Evolutionary conservation across 352 stramenopile species (phyloP).

Genomic region (Phytophthora brassicae): DNA sequence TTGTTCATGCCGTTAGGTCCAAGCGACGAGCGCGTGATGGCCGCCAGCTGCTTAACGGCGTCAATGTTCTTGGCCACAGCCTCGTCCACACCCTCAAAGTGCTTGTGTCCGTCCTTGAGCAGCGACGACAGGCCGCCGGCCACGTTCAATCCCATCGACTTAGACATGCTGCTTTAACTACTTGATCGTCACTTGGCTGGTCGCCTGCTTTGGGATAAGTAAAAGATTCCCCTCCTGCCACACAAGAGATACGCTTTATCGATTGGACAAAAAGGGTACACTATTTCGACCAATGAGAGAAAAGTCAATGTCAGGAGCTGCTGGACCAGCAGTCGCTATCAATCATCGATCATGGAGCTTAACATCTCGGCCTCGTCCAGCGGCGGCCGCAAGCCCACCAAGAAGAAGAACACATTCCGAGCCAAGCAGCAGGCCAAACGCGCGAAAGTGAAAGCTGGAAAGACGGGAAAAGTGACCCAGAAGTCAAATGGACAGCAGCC

Average conservation of each 20-base stretch:
- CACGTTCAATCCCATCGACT: constrained; percentile 96
- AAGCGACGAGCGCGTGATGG: constrained; percentile 97
- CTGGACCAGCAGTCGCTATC: constrained; percentile 15
- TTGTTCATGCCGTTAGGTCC: constrained; percentile 99
- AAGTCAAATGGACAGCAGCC: constrained; percentile 6
- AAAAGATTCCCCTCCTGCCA: constrained; percentile 36
- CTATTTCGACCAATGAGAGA: constrained; percentile 22
- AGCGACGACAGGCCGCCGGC: constrained; percentile 96
- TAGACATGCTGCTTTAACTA: constrained; percentile 60
- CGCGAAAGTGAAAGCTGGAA: constrained; percentile 35
- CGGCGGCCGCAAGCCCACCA: constrained; percentile 36
- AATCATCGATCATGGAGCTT: constrained; percentile 48
- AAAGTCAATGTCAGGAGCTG: background rate
- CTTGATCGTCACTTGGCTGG: constrained; percentile 8
- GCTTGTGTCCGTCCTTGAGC: constrained; percentile 98
- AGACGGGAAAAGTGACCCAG: constrained; percentile 15
- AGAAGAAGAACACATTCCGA: constrained; percentile 83
- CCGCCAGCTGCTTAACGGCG: constrained; percentile 97
- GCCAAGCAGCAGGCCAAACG: constrained; percentile 72
- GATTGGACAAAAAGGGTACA: constrained; percentile 5
- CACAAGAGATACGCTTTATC: constrained; percentile 23
- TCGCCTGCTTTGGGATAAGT: too few species aligned
- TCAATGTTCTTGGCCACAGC: constrained; percentile 98
- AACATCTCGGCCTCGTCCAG: constrained; percentile 67
- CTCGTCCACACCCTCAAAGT: constrained; percentile 94